Evolutionary conservation across 1,284 basidiomycete genomes (phyloP), one percentile per base, ranked within the genome.

Genomic region (Cerrena zonata): DNA sequence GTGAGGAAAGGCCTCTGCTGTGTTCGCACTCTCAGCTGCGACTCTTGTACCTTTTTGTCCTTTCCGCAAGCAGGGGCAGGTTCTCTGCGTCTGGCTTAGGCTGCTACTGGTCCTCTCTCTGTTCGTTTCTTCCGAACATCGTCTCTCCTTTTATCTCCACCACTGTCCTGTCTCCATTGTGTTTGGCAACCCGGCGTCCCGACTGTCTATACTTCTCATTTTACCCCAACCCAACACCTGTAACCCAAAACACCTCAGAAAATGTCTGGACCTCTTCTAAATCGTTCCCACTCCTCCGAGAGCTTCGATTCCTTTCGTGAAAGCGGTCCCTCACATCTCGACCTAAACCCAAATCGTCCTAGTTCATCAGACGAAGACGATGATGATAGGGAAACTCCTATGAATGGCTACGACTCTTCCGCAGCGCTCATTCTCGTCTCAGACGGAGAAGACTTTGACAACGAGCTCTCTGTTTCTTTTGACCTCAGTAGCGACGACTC

Each of bases 361-460:
- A 61, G 62, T 50, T 54, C 60, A 21, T 57, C 61, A 11, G 52
- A 55, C 13, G 41, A 22, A 19, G 41, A 24, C 19, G 19, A 42
- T 13, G 41, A 42, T 7, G 41, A 42, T 13, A 13, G 19, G 5
- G 41, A 42, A 42, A 22, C 18, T 22, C 24, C 62, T 4, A 53
- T 61, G 26, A 50, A 62, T 45, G 65, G 53, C 50, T 61, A 58
- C 52, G 64, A 60, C 51, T 73, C 74, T 2, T 63, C 69, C 12
- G 65, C 83, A 5, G 79, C 79, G 24, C 76, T 87, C 42, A 76
- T 86, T 51, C 77, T 86, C 25, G 77, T 84, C 27, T 77, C 70
- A n/a, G 67, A 70, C 27, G 58, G 61, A 42, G 58, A 62, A 62
- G 49, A 60, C 62, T 45, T 48, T 21, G 55, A 50, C 25, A 12